phyloP scores from a whole-genome alignment of 2,329 filamentous ascomycete genomes.

The Rhinocladiella similis region DNA sequence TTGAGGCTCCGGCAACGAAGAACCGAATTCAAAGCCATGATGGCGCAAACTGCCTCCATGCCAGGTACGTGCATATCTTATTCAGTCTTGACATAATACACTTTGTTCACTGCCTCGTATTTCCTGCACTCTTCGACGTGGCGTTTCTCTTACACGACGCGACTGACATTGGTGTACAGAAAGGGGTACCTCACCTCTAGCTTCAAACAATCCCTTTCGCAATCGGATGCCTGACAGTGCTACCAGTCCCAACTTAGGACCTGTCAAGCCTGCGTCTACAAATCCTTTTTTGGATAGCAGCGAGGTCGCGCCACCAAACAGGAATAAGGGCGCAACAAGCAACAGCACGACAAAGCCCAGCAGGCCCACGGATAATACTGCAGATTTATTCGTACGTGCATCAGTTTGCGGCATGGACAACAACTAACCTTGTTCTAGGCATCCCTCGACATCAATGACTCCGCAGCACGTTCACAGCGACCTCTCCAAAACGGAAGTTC shows the following conservation, averaged over 20 bases:
- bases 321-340: neutral
- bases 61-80: slow-evolving; percentile 14
- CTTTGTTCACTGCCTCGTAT: neutral
- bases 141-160: neutral
- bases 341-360: slow-evolving; percentile 1
- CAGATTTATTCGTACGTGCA: slow-evolving; percentile 23
- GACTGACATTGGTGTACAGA: slow-evolving; percentile 23
- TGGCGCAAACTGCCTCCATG: slow-evolving; percentile 20
- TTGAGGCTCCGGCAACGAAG: neutral
- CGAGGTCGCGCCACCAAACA: slow-evolving; percentile 30
- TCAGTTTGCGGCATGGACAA: neutral
- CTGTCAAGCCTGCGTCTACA: slow-evolving; percentile 55
- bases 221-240: slow-evolving; percentile 42
- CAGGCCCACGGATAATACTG: slow-evolving; percentile 9
- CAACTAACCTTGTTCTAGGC: slow-evolving; percentile 8
- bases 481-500: slow-evolving; percentile 18
- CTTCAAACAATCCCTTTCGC: slow-evolving; percentile 53
- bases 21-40: slow-evolving; percentile 5
- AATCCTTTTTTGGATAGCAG: slow-evolving; percentile 62
- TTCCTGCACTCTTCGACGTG: neutral
- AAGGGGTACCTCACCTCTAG: slow-evolving; percentile 28
- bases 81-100: neutral
- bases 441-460: slow-evolving; percentile 17
- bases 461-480: slow-evolving; percentile 28
- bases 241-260: slow-evolving; percentile 30